A percentile compares a stretch with the other conserved stretches of the same genome.
Conservation (phyloP, 2,329 filamentous ascomycete genomes). For the Pseudodiploospora longispora region DNA sequence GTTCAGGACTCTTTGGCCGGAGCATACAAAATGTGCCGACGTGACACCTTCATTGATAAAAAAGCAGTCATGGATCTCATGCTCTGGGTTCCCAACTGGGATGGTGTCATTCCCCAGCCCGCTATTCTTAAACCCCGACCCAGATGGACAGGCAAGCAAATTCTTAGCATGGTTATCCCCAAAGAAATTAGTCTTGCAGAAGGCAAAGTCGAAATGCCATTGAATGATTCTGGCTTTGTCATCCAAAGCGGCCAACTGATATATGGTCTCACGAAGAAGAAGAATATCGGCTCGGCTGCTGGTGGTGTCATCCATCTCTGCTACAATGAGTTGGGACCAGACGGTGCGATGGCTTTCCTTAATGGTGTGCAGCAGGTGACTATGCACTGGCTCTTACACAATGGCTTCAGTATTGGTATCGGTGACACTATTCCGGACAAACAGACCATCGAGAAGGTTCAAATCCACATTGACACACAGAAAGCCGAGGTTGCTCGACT, state of each 20-base stretch:
- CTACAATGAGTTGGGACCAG: constrained; percentile 86
- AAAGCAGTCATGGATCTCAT: constrained; percentile 94
- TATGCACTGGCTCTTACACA: constrained; percentile 94
- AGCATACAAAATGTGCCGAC: constrained; percentile 91
- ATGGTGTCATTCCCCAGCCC: constrained; percentile 85
- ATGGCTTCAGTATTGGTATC: constrained; percentile 96
- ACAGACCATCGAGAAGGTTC: constrained; percentile 74
- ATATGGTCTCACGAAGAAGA: constrained; percentile 88
- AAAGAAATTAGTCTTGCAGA: constrained; percentile 74
- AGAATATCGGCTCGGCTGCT: constrained; percentile 80
- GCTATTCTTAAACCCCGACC: constrained; percentile 91
- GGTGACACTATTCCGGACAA: constrained; percentile 94
- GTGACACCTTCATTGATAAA: constrained; percentile 84
- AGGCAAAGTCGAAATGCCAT: constrained; percentile 50
- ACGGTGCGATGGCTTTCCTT: constrained; percentile 87
- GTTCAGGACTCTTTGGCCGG: constrained; percentile 96
- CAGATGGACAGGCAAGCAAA: constrained; percentile 96
- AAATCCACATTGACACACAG: constrained; percentile 69
- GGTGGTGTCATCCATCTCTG: constrained; percentile 92
- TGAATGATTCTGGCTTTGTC: constrained; percentile 69
- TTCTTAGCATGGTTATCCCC: constrained; percentile 88
- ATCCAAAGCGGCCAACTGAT: constrained; percentile 84
- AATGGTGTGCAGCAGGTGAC: constrained; percentile 92
- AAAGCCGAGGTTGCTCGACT: constrained; percentile 74
- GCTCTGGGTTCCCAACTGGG: constrained; percentile 97